Evolutionary conservation across 1,139 yeast genomes (phyloP), one percentile per base, ranked within the genome.

Genomic region (Sugiyamaella paludigena): DNA sequence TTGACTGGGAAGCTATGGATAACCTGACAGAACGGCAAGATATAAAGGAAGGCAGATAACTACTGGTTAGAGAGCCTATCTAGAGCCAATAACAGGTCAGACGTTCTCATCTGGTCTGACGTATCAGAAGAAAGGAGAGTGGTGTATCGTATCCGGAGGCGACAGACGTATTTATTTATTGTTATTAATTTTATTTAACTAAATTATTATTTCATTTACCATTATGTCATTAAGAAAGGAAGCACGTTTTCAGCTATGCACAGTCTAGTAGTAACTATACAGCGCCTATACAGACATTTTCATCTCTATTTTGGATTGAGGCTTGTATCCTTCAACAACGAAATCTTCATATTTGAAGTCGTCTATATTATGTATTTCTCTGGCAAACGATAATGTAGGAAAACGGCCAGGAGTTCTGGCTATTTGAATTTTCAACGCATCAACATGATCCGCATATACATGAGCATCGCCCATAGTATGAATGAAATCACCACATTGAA

Each of bases 401-500:
- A 91, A 94, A 28, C 67, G 66, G 54, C 83, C 77, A 15, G 99
- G 98, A 15, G 68, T 69, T 68, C 99, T 80, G 38, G 72, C 66
- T 15, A 87, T 68, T 68, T 94, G 98, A 58, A 81, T 84, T 58
- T 83, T 78, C 57, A 92, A 76, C 1, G 98, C 96, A 49, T 89
- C 97, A 19, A 91, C 79, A 65, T 92, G 99, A 66, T 92, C 96
- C 55, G 80, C 78, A 65, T 92, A 92, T 11, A 92, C 94, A 64
- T 92, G 99, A 1, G 96, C 87, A 68, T 92, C 99, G 16, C 99
- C 99, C 82, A 92, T 73, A 12, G 96, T 89, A 65, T 92, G 98
- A 52, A 91, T 79, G 58, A 92, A 87, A 59, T 91, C 98, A 30
- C 98, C 98, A 58, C 96, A 85, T 60, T 89, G 95, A 86, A 91